Evolutionary conservation across 352 stramenopile genomes (phyloP).

Genomic region (Peronosclerospora sorghi): DNA sequence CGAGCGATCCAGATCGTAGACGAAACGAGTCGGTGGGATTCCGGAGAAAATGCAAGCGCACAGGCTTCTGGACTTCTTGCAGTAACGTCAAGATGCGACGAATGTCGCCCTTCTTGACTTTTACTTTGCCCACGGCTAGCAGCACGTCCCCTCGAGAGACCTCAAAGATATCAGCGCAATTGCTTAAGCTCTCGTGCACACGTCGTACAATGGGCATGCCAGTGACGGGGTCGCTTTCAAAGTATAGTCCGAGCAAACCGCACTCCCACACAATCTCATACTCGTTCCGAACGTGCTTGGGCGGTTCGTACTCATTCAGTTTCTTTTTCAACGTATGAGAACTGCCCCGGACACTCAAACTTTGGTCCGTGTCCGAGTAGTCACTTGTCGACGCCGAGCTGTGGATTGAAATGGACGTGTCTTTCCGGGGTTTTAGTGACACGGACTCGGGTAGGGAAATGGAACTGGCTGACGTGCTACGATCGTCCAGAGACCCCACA

Average conservation of each 20-base stretch:
- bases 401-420: conserved; percentile 42
- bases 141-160: conserved; percentile 73
- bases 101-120: conserved; percentile 75
- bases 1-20: conserved; percentile 53
- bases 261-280: conserved; percentile 86
- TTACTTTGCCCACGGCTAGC: conserved; percentile 60
- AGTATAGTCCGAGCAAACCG: conserved; percentile 71
- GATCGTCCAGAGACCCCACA: conserved; percentile 50
- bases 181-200: conserved; percentile 79
- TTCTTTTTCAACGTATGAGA: conserved; percentile 49
- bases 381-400: conserved; percentile 52
- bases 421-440: conserved; percentile 31
- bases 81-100: conserved; percentile 64
- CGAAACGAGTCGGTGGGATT: conserved; percentile 64
- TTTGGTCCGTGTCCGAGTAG: conserved; percentile 38
- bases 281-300: conserved; percentile 58
- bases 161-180: conserved; percentile 79
- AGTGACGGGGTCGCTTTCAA: conserved; percentile 68
- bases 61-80: conserved; percentile 75
- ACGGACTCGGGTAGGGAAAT: conserved; percentile 41
- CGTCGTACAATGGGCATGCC: conserved; percentile 81
- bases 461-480: conserved; percentile 33
- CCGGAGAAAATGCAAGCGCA: conserved; percentile 60
- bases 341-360: conserved; percentile 31
- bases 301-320: conserved; percentile 47